phyloP scores from a whole-genome alignment of 1,284 basidiomycete genomes.

The Sparassis latifolia region DNA sequence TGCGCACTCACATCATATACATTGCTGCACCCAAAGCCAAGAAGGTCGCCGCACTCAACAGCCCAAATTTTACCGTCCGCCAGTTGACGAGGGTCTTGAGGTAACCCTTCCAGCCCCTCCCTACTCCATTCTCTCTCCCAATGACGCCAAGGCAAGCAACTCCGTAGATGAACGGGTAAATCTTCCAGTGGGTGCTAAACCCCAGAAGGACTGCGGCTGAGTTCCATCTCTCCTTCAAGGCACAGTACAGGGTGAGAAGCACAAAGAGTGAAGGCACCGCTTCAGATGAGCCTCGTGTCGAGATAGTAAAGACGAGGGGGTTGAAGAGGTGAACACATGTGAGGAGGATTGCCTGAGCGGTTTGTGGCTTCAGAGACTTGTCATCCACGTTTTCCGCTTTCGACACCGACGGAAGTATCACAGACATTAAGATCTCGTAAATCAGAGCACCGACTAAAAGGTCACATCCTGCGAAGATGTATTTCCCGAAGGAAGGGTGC shows the following conservation, averaged over 20 bases:
- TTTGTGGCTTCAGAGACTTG: neutral
- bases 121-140: slow-evolving; percentile 24
- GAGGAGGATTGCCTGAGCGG: slow-evolving; percentile 41
- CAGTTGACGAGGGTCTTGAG: slow-evolving; percentile 42
- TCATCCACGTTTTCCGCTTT: neutral
- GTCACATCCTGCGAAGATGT: slow-evolving; percentile 84
- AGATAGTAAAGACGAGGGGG: slow-evolving; percentile 93
- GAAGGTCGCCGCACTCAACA: slow-evolving; percentile 68
- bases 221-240: slow-evolving; percentile 48
- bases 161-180: slow-evolving; percentile 92
- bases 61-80: slow-evolving; percentile 60
- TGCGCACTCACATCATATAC: slow-evolving; percentile 69
- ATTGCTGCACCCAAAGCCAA: slow-evolving; percentile 56
- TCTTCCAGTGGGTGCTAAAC: slow-evolving; percentile 87
- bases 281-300: slow-evolving; percentile 94
- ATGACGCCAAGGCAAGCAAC: slow-evolving; percentile 70
- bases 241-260: slow-evolving; percentile 63
- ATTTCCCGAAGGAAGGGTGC: slow-evolving; percentile 84
- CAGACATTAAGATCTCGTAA: slow-evolving; percentile 56
- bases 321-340: slow-evolving; percentile 76
- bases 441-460: slow-evolving; percentile 79
- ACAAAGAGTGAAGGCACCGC: slow-evolving; percentile 81
- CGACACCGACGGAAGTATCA: slow-evolving; percentile 30
- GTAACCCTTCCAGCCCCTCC: slow-evolving; percentile 25
- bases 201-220: slow-evolving; percentile 69